Evolutionary conservation across 805 yeast genomes (phyloP), one percentile per base, ranked within the genome.

Genomic region (Hanseniaspora thailandica): DNA sequence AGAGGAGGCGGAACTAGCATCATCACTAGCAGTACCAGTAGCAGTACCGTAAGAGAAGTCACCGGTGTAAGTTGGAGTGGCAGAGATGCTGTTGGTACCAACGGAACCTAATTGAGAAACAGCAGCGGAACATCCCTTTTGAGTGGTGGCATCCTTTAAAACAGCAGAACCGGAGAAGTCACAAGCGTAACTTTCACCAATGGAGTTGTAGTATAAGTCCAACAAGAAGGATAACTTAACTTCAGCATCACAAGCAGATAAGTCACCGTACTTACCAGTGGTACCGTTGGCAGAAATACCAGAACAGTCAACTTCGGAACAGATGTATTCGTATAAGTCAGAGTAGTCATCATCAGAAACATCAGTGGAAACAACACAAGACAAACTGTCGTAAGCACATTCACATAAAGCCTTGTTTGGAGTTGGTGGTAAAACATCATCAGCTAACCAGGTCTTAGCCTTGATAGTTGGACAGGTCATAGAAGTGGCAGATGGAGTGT

Each of bases 391-490:
- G 34, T 73, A 62, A 71, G 82, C 71, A 73, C 94, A 84, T 56
- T 74, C 70, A 74, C 93, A 84, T 54, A 76, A 71, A 45, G 65
- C 73, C 48, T 74, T 64, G 62, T 83, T 75, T 58, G 94, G 94
- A 51, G 87, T 81, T 67, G 93, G 94, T 62, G 94, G 94, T 63
- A 84, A 73, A 31, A 62, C 67, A n/a, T 82, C 73, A 31, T 80
- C 66, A 54, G 88, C 93, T 55, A 69, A 68, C 93, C 93, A 84
- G 66, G 76, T 61, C 31, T 28, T 41, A 9, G 66, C 35, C 54
- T 70, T 67, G 34, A 71, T 64, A 19, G 84, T 71, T 58, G 90
- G 90, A 66, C 93, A 84, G 34, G 79, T 62, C 58, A 80, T 66
- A 31, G 77, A 69, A 17, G 76, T 71, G 15, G 76, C 55, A 23